A percentile compares a stretch with the other conserved stretches of the same genome.
These are phyloP conservation scores for Scutellaria baicalensis DNA, from an alignment of 257 asterid genomes.

Conservation along the genomic window DNA sequence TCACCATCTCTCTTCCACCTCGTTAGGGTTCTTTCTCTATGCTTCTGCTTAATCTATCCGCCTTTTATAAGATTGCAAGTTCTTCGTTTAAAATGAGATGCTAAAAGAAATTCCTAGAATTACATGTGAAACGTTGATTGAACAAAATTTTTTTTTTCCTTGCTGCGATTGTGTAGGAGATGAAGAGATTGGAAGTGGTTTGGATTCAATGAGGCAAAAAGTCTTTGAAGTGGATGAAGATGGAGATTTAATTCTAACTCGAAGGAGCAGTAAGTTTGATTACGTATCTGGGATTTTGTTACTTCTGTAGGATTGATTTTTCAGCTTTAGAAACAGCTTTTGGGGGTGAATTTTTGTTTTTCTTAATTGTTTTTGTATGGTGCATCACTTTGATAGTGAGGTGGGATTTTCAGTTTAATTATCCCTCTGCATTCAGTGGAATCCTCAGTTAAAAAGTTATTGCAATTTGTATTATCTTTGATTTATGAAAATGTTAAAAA, in stretches of 20 bases:
- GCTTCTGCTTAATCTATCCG: not conserved
- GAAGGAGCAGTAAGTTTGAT: constrained; percentile 44
- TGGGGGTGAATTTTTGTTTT: not conserved
- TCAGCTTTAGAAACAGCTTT: not conserved
- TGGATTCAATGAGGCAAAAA: constrained; percentile 14
- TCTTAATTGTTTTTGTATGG: not conserved
- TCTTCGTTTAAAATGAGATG: not conserved
- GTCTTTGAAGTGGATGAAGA: constrained; percentile 71
- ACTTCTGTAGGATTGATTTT: not conserved
- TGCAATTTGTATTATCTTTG: not conserved
- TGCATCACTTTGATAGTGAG: not conserved
- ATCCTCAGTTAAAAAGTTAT: not conserved
- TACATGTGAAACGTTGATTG: not conserved
- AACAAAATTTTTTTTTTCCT: not conserved
- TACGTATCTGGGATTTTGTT: not conserved
- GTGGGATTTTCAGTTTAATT: not conserved
- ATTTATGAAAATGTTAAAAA: not conserved
- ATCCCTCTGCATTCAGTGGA: not conserved
- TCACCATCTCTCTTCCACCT: constrained; percentile 52
- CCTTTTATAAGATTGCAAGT: not conserved
- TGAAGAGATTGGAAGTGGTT: constrained; percentile 20
- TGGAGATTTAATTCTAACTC: constrained; percentile 72
- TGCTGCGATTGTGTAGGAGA: constrained; percentile 24
- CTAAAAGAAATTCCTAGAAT: not conserved
- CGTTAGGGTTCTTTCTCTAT: constrained; percentile 24